phyloP scores from a whole-genome alignment of 352 stramenopile genomes.

The Blastocystis sp. region DNA sequence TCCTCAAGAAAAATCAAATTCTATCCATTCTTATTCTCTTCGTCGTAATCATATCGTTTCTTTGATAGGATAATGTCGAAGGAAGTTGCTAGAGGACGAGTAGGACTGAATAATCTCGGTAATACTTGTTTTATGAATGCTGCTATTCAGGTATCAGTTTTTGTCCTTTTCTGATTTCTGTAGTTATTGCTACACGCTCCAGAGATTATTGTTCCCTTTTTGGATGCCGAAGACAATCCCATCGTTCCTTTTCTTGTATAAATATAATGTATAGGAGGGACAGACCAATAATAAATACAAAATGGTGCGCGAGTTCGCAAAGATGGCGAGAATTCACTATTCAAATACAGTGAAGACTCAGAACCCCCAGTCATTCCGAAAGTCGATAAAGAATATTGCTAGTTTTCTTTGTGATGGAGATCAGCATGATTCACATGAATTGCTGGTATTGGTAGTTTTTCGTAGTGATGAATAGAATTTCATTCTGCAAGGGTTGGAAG shows the following conservation, averaged over 20 bases:
- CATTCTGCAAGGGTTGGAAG: constrained; percentile 48
- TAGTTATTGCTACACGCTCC: constrained; percentile 38
- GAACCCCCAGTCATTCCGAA: constrained; percentile 15
- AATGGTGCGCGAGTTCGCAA: constrained; percentile 44
- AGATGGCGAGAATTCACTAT: constrained; percentile 24
- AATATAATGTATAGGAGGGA: constrained; percentile 2
- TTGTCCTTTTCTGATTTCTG: neutral
- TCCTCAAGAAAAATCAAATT: no score
- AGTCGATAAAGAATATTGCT: constrained; percentile 60
- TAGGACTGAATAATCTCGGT: constrained; percentile 2
- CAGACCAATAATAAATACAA: constrained; percentile 52
- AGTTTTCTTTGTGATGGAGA: constrained; percentile 47
- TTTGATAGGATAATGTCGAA: constrained; percentile 3
- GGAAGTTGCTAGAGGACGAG: constrained; percentile 19
- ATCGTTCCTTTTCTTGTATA: neutral
- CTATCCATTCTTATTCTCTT: no score
- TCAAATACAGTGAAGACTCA: constrained; percentile 5
- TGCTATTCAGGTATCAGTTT: neutral
- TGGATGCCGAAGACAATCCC: constrained; percentile 30
- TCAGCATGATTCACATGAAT: constrained; percentile 57
- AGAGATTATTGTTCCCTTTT: constrained; percentile 29
- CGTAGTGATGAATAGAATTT: constrained; percentile 49
- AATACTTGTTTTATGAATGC: constrained; percentile 58
- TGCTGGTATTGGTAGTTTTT: neutral
- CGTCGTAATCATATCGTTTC: neutral